Percentiles rank a stretch among this genome's conserved stretches.
These are phyloP conservation scores for Fimicolochytrium jonesii DNA, from an alignment of 192 early-diverging fungal species.

Conservation along the genomic window DNA sequence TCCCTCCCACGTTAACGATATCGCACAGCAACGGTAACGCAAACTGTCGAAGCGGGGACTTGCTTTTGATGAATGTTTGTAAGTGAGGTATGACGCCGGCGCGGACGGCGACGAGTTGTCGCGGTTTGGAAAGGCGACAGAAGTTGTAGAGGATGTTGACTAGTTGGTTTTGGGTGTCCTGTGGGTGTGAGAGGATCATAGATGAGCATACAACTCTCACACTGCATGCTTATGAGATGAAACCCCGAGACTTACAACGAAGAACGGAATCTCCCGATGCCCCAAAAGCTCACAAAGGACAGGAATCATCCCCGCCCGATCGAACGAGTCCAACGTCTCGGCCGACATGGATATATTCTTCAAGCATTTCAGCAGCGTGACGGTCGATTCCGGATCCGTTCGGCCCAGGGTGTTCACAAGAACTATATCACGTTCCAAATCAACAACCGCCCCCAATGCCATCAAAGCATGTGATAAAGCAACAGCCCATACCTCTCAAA, in stretches of 20 bases:
- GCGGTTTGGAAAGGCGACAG: constrained; percentile 52
- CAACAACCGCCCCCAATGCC: too few species aligned
- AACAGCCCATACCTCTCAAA: constrained; percentile 40
- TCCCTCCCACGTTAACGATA: constrained; percentile 49
- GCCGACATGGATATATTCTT: constrained; percentile 62
- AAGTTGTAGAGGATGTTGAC: constrained; percentile 58
- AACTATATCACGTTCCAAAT: too few species aligned
- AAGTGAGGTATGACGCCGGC: constrained; percentile 57
- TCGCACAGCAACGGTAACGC: constrained; percentile 60
- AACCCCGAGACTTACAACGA: constrained; percentile 2
- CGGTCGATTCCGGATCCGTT: constrained; percentile 29
- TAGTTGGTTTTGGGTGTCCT: constrained; percentile 57
- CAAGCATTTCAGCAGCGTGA: constrained; percentile 54
- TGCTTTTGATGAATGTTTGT: constrained; percentile 37
- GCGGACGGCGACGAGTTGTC: constrained; percentile 51
- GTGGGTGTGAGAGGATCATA: not conserved
- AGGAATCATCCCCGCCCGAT: constrained; percentile 44
- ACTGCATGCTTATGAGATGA: not conserved
- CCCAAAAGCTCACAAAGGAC: constrained; percentile 43
- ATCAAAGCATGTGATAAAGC: too few species aligned
- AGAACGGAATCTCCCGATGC: constrained; percentile 10
- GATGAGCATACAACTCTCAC: not conserved
- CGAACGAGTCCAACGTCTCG: constrained; percentile 46
- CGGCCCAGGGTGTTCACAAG: constrained; percentile 30
- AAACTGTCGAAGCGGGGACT: constrained; percentile 55